A percentile compares a stretch with the other conserved stretches of the same genome.
These are phyloP conservation scores for Rhizopogon roseolus DNA, from an alignment of 768 basidiomycete genomes.

Conservation along the genomic window DNA sequence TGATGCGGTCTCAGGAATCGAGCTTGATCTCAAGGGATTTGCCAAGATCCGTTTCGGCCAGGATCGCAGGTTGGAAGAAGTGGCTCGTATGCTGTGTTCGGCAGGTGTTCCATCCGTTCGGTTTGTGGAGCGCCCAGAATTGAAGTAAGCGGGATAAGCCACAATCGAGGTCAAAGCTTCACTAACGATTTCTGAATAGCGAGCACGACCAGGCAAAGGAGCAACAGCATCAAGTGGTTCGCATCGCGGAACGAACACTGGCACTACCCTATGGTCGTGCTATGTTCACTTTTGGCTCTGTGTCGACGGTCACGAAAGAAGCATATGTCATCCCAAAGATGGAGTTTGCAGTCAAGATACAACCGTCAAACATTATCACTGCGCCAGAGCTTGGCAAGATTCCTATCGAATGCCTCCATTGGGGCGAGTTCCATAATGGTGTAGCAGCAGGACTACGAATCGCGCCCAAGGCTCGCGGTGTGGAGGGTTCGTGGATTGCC, in stretches of 20 bases:
- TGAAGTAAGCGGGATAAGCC: conserved; percentile 45
- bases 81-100: conserved; percentile 85
- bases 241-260: conserved; percentile 84
- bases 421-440: conserved; percentile 99
- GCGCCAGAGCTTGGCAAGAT: conserved; percentile 72
- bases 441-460: conserved; percentile 89
- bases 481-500: conserved; percentile 94
- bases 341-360: conserved; percentile 69
- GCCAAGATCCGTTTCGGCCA: conserved; percentile 84
- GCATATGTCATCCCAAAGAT: conserved; percentile 77
- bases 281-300: conserved; percentile 86
- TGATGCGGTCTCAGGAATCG: conserved; percentile 62
- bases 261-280: conserved; percentile 87
- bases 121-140: conserved; percentile 61
- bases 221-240: conserved; percentile 74
- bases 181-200: conserved; percentile 33
- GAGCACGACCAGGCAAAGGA: conserved; percentile 87
- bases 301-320: conserved; percentile 70
- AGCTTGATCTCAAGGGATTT: conserved; percentile 68
- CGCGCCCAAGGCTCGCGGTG: conserved; percentile 61
- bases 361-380: conserved; percentile 64
- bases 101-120: conserved; percentile 64
- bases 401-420: conserved; percentile 63
- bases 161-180: neutral
- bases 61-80: conserved; percentile 88